These are phyloP conservation scores for Lodderomyces pseudojiufengensis DNA, from an alignment of 1,139 yeast genomes.

Conservation along the genomic window DNA sequence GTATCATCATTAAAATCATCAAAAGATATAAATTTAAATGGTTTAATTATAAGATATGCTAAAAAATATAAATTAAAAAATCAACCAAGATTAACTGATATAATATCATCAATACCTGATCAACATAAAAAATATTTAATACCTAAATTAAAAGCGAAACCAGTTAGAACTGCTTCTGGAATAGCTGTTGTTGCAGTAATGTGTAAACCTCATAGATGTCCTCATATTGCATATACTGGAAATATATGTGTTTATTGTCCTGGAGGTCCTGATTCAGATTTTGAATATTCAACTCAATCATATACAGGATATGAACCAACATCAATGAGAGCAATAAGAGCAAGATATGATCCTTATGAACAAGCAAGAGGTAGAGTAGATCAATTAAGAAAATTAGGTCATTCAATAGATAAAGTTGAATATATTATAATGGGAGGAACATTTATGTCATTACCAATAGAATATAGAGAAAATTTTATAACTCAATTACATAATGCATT, in stretches of 20 bases:
- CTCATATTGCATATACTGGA: conserved; percentile 98
- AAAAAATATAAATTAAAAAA: conserved; percentile 87
- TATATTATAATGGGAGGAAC: conserved; percentile 99
- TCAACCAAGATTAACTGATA: conserved; percentile 94
- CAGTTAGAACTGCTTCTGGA: conserved; percentile 97
- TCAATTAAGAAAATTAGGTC: conserved; percentile 92
- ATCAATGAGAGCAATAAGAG: conserved; percentile 97
- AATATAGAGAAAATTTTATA: conserved; percentile 85
- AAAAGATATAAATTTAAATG: conserved; percentile 85
- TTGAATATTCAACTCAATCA: conserved; percentile 96
- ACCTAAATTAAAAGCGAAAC: conserved; percentile 94
- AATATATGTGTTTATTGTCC: conserved; percentile 99
- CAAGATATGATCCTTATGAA: conserved; percentile 96
- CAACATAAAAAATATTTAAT: conserved; percentile 87
- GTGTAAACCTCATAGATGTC: conserved; percentile 99
- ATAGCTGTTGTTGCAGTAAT: conserved; percentile 98
- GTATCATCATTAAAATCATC: conserved; percentile 73
- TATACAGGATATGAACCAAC: conserved; percentile 99
- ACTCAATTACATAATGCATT: conserved; percentile 90
- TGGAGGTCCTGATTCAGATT: conserved; percentile 98
- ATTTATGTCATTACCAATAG: conserved; percentile 89
- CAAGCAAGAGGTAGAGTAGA: conserved; percentile 98
- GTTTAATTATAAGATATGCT: conserved; percentile 78
- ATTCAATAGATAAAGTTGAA: conserved; percentile 94
- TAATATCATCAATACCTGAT: conserved; percentile 92